Conservation (phyloP, 225 moss, liverwort and hornwort genomes). For the Polytrichum commune region DNA sequence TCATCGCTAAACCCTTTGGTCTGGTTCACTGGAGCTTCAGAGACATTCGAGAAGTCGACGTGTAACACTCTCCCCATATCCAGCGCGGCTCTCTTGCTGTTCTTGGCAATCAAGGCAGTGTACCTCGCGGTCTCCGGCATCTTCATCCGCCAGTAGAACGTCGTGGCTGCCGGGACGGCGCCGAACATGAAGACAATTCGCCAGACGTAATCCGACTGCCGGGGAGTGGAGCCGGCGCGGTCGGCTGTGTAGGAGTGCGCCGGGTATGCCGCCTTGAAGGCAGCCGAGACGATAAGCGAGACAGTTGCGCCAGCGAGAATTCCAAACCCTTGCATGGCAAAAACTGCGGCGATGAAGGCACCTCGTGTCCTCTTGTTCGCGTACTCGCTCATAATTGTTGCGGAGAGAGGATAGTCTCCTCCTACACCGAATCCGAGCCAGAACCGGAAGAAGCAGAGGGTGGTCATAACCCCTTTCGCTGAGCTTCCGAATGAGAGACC, state of each 20-base stretch:
- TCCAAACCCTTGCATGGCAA: slow-evolving; percentile 24
- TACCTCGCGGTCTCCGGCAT: slow-evolving; percentile 56
- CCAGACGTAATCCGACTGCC: slow-evolving; percentile 39
- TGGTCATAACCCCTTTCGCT: slow-evolving; percentile 47
- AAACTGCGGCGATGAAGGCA: slow-evolving; percentile 42
- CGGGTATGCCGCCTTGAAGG: slow-evolving; percentile 21
- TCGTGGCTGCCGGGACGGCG: slow-evolving; percentile 27
- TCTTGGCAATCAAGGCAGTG: slow-evolving; percentile 43
- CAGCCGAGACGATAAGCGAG: slow-evolving; percentile 24
- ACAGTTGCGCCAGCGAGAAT: slow-evolving; percentile 45
- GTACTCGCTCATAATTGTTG: slow-evolving; percentile 46
- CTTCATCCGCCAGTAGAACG: slow-evolving; percentile 47
- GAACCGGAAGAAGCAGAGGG: slow-evolving; percentile 52
- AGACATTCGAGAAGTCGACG: slow-evolving; percentile 24
- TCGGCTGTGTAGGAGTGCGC: slow-evolving; percentile 26
- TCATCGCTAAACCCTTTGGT: slow-evolving; percentile 2
- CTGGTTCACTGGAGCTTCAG: slow-evolving; percentile 18
- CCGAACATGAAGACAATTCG: slow-evolving; percentile 50
- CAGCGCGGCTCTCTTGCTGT: slow-evolving; percentile 39
- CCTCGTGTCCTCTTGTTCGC: slow-evolving; percentile 43
- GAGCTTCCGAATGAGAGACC: slow-evolving; percentile 46
- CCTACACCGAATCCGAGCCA: slow-evolving; percentile 36
- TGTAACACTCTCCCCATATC: slow-evolving; percentile 50
- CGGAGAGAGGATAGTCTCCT: slow-evolving; percentile 19
- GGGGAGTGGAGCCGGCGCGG: slow-evolving; percentile 22